Evolutionary conservation across 192 early-diverging fungal species (phyloP).

Genomic region (Pilaira anomala): DNA sequence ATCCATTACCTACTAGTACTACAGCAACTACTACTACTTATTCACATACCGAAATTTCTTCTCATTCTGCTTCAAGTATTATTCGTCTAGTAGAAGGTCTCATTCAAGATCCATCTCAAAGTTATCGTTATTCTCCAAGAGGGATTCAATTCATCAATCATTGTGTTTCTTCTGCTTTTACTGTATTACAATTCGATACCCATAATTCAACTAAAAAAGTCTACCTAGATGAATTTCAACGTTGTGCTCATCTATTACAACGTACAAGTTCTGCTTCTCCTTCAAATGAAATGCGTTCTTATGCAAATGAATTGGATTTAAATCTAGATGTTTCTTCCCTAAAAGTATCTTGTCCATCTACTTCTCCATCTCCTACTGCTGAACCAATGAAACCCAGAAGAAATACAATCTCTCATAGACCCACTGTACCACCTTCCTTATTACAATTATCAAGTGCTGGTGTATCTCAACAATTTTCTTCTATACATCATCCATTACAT

Average conservation of each 20-base stretch:
- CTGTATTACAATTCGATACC: background rate
- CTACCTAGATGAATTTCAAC: constrained; percentile 9
- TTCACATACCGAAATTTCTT: background rate
- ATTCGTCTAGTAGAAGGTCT: constrained; percentile 10
- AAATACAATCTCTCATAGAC: constrained; percentile 18
- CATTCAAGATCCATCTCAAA: background rate
- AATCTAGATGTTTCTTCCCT: background rate
- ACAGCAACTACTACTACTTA: background rate
- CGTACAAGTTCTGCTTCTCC: constrained; percentile 12
- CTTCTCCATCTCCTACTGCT: constrained; percentile 10
- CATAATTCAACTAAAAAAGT: background rate
- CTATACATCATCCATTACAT: constrained; percentile 13
- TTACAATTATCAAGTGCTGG: constrained; percentile 8
- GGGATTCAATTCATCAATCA: constrained; percentile 7
- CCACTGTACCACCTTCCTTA: constrained; percentile 6
- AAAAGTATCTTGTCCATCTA: constrained; percentile 1
- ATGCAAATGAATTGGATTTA: constrained; percentile 11
- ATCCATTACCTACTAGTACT: constrained; percentile 1
- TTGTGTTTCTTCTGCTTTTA: constrained; percentile 2
- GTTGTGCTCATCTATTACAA: constrained; percentile 1
- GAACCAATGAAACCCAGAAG: constrained; percentile 10
- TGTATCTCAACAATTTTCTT: background rate
- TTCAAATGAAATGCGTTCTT: constrained; percentile 14
- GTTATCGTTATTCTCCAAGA: background rate
- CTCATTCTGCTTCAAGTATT: constrained; percentile 8